Evolutionary conservation across 345 rosid genomes (phyloP), one percentile per base, ranked within the genome.

Genomic region (Euclidium syriacum): DNA sequence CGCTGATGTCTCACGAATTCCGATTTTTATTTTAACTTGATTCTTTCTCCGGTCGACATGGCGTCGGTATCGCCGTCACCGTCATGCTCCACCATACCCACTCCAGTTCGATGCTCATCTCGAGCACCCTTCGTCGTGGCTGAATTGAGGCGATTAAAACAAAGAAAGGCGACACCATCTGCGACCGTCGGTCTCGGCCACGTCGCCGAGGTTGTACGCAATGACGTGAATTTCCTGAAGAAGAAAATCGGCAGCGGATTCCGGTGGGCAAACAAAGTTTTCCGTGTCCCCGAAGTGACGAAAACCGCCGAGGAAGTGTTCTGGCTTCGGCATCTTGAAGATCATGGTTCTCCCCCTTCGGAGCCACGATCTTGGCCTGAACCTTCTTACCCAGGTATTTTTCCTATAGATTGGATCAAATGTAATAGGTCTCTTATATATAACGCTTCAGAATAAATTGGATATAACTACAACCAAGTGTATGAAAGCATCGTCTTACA

Each of bases 301-400:
- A 89, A 78, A 67, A 50, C 81, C 25, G 58, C 85, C 5, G 89
- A 83, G 50, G 86, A 85, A 23, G n/a, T 78, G 17, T 61, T 88
- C 36, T 92, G 98, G 96, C 87, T 92, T 14, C 78, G 86, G 33
- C 74, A 78, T 46, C 78, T 92, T 12, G 98, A 92, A 74, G 88
- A 85, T 53, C 77, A 80, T 17, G 57, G 40, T 30, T 73, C 85
- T 35, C 60, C 80, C 23, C 71, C 74, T 1, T 7, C 49, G 60
- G 62, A 82, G 61, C 64, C 76, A 10, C 68, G 46, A 39, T 44
- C 76, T 41, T 86, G 85, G 95, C 96, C 98, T 22, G 81, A 80
- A 5, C 86, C 85, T 66, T 81, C 59, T 1, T 92, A 92, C 77
- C 83, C 88, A 78, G 95, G 96, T 91, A n/a, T n/a, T n/a, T n/a